phyloP scores from a whole-genome alignment of 371 early-diverging fungal genomes.

The Mortierella sp. region DNA sequence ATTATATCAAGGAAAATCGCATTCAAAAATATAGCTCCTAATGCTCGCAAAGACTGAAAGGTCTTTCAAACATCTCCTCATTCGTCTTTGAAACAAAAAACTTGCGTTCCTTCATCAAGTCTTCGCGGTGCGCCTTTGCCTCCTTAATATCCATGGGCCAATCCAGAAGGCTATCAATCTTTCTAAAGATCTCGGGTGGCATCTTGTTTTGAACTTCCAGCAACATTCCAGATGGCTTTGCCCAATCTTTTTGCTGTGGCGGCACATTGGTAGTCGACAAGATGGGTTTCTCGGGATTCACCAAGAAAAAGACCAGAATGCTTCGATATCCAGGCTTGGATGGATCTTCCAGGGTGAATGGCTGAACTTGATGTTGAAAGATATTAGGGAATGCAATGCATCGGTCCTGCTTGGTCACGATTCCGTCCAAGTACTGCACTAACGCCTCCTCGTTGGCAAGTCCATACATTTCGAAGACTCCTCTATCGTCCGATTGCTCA shows the following conservation, averaged over 20 bases:
- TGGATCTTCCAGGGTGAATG: conserved; percentile 57
- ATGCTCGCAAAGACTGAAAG: conserved; percentile 34
- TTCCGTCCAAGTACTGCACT: conserved; percentile 49
- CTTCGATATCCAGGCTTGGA: conserved; percentile 66
- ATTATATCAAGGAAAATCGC: too few relatives aligned
- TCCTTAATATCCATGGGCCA: conserved; percentile 30
- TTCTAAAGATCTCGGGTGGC: conserved; percentile 35
- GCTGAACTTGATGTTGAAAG: conserved; percentile 68
- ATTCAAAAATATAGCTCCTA: not conserved
- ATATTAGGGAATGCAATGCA: conserved; percentile 74
- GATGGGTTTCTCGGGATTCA: conserved; percentile 26
- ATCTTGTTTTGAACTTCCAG: not conserved
- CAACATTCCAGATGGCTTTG: not conserved
- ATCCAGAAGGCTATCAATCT: conserved; percentile 33
- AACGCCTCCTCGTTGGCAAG: conserved; percentile 31
- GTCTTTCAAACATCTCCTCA: conserved; percentile 20
- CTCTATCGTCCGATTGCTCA: conserved; percentile 39
- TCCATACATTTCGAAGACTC: conserved; percentile 13
- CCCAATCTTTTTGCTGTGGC: conserved; percentile 59
- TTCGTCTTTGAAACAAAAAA: conserved; percentile 21
- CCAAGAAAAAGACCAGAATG: conserved; percentile 67
- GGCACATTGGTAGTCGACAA: conserved; percentile 59
- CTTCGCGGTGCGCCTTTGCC: conserved; percentile 20
- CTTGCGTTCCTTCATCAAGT: conserved; percentile 32
- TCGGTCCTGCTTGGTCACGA: conserved; percentile 59